phyloP scores from a whole-genome alignment of 1,284 basidiomycete species.

The Cryptococcus wingfieldii region DNA sequence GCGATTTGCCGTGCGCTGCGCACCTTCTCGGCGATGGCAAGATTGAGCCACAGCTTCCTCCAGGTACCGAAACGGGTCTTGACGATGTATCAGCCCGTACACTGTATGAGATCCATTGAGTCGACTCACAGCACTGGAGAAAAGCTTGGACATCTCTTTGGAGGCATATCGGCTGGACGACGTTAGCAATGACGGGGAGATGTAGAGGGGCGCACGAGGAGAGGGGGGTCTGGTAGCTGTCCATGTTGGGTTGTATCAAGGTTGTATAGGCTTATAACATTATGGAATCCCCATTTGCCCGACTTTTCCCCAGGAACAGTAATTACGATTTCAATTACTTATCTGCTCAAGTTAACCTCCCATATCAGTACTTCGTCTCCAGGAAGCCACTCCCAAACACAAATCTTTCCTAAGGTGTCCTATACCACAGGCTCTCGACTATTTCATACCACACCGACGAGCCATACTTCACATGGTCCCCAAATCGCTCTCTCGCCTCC shows the following conservation, averaged over 20 bases:
- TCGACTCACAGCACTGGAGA: slow-evolving; percentile 71
- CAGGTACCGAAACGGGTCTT: slow-evolving; percentile 97
- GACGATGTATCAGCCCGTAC: neutral
- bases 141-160: slow-evolving; percentile 96
- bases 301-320: too few species aligned
- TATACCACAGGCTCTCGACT: too few species aligned
- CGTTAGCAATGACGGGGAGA: neutral
- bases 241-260: slow-evolving; percentile 41
- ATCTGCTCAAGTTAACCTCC: too few species aligned
- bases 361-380: too few species aligned
- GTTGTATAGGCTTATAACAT: neutral
- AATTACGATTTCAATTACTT: too few species aligned
- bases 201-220: slow-evolving; percentile 46
- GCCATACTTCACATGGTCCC: too few species aligned
- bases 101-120: neutral
- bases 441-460: too few species aligned
- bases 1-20: neutral
- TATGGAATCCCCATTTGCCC: too few species aligned
- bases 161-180: slow-evolving; percentile 86
- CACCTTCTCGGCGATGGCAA: slow-evolving; percentile 88
- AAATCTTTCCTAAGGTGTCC: too few species aligned
- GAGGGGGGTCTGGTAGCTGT: slow-evolving; percentile 54
- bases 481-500: too few species aligned
- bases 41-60: slow-evolving; percentile 92
- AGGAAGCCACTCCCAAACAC: too few species aligned